Evolutionary conservation across 163 green algal genomes (phyloP).

Genomic region (Chlamydomonas reinhardtii): DNA sequence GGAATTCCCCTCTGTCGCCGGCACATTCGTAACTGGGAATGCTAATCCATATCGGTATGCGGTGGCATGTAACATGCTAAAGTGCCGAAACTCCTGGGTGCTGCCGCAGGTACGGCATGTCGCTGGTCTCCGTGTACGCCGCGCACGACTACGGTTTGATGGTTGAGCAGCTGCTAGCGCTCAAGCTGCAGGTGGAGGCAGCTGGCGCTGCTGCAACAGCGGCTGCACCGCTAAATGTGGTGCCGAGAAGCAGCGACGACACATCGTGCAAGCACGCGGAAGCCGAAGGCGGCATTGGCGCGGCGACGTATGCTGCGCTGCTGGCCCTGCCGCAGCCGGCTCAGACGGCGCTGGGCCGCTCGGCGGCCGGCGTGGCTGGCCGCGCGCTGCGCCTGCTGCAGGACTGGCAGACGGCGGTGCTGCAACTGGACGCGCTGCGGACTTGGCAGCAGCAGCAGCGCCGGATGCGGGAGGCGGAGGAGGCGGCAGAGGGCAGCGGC

Average conservation of each 20-base stretch:
- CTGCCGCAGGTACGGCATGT: conserved; percentile 26
- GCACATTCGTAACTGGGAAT: too few relatives aligned
- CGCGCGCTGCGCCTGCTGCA: conserved; percentile 8
- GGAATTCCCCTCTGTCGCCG: too few relatives aligned
- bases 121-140: not conserved
- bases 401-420: conserved; percentile 31
- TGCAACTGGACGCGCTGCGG: conserved; percentile 9
- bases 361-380: not conserved
- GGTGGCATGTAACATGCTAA: too few relatives aligned
- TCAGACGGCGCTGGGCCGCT: not conserved
- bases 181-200: conserved; percentile 11
- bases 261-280: not conserved
- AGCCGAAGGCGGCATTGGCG: not conserved
- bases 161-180: conserved; percentile 20
- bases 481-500: too few relatives aligned
- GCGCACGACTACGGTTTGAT: conserved; percentile 12
- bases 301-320: not conserved
- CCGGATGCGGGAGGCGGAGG: not conserved
- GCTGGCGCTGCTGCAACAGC: not conserved
- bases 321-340: not conserved
- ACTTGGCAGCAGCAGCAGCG: conserved; percentile 18
- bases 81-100: too few relatives aligned
- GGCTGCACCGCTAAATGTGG: not conserved
- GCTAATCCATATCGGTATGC: too few relatives aligned
- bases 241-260: too few relatives aligned